Conservation (phyloP, 2,329 filamentous ascomycete genomes). For the Arthrobotrys entomopaga region DNA sequence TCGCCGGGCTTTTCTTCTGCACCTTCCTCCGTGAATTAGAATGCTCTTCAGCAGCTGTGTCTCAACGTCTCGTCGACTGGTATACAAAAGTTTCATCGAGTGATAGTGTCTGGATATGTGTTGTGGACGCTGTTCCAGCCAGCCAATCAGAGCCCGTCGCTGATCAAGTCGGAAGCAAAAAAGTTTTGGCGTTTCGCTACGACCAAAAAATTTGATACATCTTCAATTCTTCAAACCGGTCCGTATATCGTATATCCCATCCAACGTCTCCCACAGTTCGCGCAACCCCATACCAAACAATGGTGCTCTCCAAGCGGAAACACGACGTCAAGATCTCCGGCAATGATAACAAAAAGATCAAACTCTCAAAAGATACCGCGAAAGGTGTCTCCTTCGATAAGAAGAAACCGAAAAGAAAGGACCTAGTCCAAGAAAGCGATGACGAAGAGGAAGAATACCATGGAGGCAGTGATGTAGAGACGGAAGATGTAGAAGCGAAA, state of each 20-base stretch:
- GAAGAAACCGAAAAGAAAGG: conserved; percentile 40
- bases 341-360: conserved; percentile 49
- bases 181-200: conserved; percentile 33
- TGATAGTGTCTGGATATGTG: background rate
- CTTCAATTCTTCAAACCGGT: conserved; percentile 28
- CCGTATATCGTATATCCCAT: background rate
- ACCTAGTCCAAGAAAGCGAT: conserved; percentile 57
- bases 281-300: conserved; percentile 10
- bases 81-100: background rate
- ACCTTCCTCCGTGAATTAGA: background rate
- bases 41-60: too few species aligned
- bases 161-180: conserved; percentile 13
- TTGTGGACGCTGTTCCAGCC: conserved; percentile 15
- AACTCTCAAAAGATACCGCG: conserved; percentile 37
- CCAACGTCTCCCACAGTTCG: background rate
- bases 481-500: conserved; percentile 60
- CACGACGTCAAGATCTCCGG: conserved; percentile 41
- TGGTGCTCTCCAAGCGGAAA: conserved; percentile 48
- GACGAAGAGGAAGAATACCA: conserved; percentile 62
- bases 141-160: conserved; percentile 53
- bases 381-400: conserved; percentile 30
- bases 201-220: conserved; percentile 15
- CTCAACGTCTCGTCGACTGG: background rate
- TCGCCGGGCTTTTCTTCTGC: background rate
- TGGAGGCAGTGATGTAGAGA: conserved; percentile 62